Evolutionary conservation across 805 yeast genomes (phyloP).

Genomic region (Blastobotrys attinorum): DNA sequence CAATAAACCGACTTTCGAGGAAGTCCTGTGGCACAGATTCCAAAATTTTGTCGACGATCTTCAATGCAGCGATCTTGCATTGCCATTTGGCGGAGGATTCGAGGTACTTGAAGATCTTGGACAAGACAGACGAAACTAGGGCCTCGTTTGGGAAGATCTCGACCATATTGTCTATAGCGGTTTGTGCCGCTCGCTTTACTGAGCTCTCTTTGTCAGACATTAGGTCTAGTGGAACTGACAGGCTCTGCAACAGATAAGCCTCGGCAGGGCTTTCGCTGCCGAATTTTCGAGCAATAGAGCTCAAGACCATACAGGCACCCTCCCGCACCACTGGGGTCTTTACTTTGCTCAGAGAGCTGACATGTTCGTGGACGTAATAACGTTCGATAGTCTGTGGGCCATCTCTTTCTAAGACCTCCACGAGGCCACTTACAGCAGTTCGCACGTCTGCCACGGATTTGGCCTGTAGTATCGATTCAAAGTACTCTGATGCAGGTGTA

Average conservation of each 20-base stretch:
- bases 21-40: conserved; percentile 80
- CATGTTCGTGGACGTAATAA: conserved; percentile 58
- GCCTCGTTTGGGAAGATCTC: conserved; percentile 73
- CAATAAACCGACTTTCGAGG: conserved; percentile 71
- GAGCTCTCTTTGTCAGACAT: conserved; percentile 81
- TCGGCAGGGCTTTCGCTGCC: conserved; percentile 68
- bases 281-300: conserved; percentile 50
- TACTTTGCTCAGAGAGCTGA: conserved; percentile 60
- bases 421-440: conserved; percentile 46
- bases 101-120: conserved; percentile 54
- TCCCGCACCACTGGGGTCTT: conserved; percentile 75
- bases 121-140: conserved; percentile 59
- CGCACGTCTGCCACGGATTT: conserved; percentile 47
- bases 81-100: conserved; percentile 89
- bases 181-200: conserved; percentile 80
- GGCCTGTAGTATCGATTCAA: conserved; percentile 45
- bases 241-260: conserved; percentile 58
- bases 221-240: conserved; percentile 59
- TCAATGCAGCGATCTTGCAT: conserved; percentile 73
- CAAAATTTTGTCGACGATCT: conserved; percentile 61
- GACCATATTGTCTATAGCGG: conserved; percentile 62
- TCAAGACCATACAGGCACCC: conserved; percentile 55
- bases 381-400: conserved; percentile 46
- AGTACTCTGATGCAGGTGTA: conserved; percentile 57
- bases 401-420: conserved; percentile 37